Evolutionary conservation across 2,329 filamentous ascomycete species (phyloP).

Genomic region (Beauveria scarabaeidicola): DNA sequence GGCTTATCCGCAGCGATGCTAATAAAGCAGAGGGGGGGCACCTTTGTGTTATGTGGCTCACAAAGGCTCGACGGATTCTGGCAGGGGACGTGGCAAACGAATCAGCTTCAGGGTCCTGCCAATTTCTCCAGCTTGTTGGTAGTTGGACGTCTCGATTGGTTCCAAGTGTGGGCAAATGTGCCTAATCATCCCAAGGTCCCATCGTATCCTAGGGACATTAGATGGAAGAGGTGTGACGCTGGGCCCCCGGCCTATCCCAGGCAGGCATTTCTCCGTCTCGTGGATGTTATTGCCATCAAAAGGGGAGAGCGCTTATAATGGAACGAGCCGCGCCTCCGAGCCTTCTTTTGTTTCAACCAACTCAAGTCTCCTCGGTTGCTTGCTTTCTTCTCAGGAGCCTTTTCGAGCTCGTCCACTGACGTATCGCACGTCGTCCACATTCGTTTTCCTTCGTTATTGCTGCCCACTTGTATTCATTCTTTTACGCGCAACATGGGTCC

Average conservation of each 20-base stretch:
- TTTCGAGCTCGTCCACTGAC: constrained; percentile 8
- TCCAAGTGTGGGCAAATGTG: background rate
- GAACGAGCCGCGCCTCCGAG: background rate
- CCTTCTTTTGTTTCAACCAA: background rate
- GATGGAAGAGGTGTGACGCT: background rate
- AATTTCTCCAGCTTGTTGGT: background rate
- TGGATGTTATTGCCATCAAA: background rate
- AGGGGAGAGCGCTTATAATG: background rate
- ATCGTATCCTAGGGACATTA: background rate
- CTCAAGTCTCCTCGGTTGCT: background rate
- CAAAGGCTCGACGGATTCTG: background rate
- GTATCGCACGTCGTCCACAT: constrained; percentile 9
- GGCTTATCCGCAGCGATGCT: background rate
- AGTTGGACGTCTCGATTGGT: background rate
- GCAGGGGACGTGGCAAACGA: background rate
- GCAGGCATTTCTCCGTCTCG: background rate
- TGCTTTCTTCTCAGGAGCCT: background rate
- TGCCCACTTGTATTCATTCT: background rate
- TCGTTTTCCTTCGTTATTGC: background rate
- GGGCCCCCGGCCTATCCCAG: background rate
- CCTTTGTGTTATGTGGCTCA: background rate
- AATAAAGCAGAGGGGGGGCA: background rate
- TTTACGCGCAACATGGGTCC: constrained; percentile 1
- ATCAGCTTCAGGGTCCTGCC: background rate
- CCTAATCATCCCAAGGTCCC: background rate